These are phyloP conservation scores for Pseudogymnoascus sp. DNA, from an alignment of 2,329 filamentous ascomycete genomes.

Conservation along the genomic window DNA sequence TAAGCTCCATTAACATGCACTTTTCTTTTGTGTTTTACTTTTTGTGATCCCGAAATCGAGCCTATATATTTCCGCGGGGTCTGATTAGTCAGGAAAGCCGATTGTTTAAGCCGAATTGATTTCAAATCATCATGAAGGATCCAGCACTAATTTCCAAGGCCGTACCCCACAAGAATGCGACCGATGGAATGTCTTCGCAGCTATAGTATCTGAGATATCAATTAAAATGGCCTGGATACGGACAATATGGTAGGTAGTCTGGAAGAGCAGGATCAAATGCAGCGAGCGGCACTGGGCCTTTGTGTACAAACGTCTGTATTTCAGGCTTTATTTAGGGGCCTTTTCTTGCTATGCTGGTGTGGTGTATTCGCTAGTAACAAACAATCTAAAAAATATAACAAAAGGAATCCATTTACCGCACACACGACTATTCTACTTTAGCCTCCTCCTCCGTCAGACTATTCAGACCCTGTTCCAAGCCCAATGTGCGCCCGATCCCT, in stretches of 20 bases:
- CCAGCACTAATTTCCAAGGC: neutral
- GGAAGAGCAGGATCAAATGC: slow-evolving; percentile 13
- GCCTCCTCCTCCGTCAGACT: no score
- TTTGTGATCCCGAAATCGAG: neutral
- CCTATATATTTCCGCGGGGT: neutral
- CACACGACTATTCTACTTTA: no score
- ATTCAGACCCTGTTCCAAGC: slow-evolving; percentile 7
- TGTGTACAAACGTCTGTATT: no score
- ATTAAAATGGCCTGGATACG: neutral
- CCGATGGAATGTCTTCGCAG: slow-evolving; percentile 12
- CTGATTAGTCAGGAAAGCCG: neutral
- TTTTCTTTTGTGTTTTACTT: neutral
- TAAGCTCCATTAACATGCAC: neutral
- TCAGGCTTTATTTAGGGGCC: no score
- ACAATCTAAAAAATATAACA: no score
- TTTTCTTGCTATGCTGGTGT: no score
- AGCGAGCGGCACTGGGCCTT: no score
- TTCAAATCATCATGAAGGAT: neutral
- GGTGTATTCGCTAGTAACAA: no score
- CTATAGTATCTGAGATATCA: neutral
- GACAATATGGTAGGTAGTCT: slow-evolving; percentile 4
- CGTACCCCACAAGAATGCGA: slow-evolving; percentile 15
- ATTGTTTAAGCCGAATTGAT: neutral
- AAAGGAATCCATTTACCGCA: no score
- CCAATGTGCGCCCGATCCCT: slow-evolving; percentile 11